Evolutionary conservation across 2,329 filamentous ascomycete species (phyloP), one percentile per base, ranked within the genome.

Genomic region (Tolypocladium ophioglossoides): DNA sequence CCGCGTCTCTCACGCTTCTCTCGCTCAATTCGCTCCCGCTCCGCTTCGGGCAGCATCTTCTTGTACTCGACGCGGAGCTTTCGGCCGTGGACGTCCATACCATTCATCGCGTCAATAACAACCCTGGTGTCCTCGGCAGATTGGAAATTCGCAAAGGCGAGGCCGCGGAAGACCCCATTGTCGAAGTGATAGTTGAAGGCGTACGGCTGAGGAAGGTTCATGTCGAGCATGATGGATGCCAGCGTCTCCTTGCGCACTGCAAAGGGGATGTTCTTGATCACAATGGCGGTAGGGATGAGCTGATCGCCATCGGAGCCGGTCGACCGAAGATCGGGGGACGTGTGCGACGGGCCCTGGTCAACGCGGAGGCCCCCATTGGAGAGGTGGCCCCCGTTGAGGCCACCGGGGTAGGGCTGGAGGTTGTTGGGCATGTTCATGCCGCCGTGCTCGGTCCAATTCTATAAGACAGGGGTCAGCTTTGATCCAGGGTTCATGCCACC

Each of bases 151-250:
- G 94, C 94, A 74, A 99, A 99, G 2, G 94, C 94, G 52, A 99
- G 77, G 8, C 94, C 94, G 55, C 94, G 81, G 75, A 99, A 99
- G 32, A 99, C 91, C 32, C 94, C 94, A 64, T 95, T 95, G 68
- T 99, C 94, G 67, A 99, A 99, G 71, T 99, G 94, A 66, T 99
- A 97, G 77, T 99, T 99, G 78, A 99, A 99, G 14, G 94, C 94
- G 67, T 99, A 99, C 0, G 94, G 94, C 61, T 97, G 83, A 1
- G 94, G 94, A 40, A 99, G 80, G 61, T 90, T 87, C 79, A 97
- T 83, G 22, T 96, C 89, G 10, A 91, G 89, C 94, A 99, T 99
- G 62, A 96, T 80, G 58, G 86, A 84, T 37, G 95, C 89, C 40
- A 99, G 79, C 64, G 92, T 90, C 72, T 99, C 94, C 73, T 97